These are phyloP conservation scores for Aspergillus wentii DNA, from an alignment of 495 filamentous ascomycete species.

Conservation along the genomic window DNA sequence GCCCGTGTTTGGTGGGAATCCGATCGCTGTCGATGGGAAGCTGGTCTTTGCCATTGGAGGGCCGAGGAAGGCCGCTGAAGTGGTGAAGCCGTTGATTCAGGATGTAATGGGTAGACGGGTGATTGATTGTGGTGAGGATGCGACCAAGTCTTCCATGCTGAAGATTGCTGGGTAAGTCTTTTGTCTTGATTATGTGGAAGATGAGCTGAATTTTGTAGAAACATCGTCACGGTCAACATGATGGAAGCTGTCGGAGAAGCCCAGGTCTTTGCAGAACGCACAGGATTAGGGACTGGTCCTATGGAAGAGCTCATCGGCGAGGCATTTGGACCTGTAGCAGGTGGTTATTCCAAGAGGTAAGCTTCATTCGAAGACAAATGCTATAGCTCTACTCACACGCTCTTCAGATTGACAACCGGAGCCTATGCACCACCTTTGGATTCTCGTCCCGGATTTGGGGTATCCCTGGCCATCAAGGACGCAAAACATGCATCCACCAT, in stretches of 20 bases:
- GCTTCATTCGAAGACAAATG: slow-evolving; percentile 1
- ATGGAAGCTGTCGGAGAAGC: slow-evolving; percentile 50
- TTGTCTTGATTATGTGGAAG: not conserved
- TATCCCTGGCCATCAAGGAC: slow-evolving; percentile 43
- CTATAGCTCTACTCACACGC: not conserved
- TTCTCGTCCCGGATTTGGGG: slow-evolving; percentile 40
- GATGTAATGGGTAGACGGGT: slow-evolving; percentile 42
- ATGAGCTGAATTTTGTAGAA: slow-evolving; percentile 24
- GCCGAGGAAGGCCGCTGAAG: slow-evolving; percentile 25
- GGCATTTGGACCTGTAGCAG: slow-evolving; percentile 46
- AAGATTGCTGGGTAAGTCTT: slow-evolving; percentile 41
- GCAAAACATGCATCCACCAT: slow-evolving; percentile 36
- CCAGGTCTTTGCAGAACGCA: slow-evolving; percentile 52
- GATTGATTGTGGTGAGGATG: slow-evolving; percentile 45
- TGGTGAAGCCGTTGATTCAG: slow-evolving; percentile 39
- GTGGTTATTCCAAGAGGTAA: slow-evolving; percentile 45
- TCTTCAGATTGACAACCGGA: slow-evolving; percentile 34
- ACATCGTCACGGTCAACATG: slow-evolving; percentile 42
- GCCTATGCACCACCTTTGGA: slow-evolving; percentile 39
- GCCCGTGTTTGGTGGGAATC: slow-evolving; percentile 42
- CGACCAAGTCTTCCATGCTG: slow-evolving; percentile 38
- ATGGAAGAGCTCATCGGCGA: slow-evolving; percentile 49
- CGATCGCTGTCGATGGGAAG: slow-evolving; percentile 39
- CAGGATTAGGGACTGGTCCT: slow-evolving; percentile 42
- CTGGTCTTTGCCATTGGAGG: slow-evolving; percentile 45